Evolutionary conservation across 1,139 yeast genomes (phyloP), one percentile per base, ranked within the genome.

Genomic region (Candida tetrigidarum): DNA sequence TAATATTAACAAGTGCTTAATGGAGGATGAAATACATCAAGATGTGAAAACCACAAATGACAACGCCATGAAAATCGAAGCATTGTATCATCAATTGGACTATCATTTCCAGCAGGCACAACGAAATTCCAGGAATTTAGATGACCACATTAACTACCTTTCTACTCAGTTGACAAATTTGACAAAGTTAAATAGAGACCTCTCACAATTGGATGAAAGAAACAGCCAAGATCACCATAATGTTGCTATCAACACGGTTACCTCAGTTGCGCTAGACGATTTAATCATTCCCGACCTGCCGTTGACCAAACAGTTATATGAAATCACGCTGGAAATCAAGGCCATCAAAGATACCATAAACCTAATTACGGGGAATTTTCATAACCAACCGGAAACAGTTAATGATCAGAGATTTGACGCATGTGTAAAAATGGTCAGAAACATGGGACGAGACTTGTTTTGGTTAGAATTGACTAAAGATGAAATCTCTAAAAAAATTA

Each of bases 401-500:
- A 67, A 60, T 44, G 70, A 74, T 50, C 50, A 52, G 1, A 64
- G 58, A 10, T 49, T 86, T 38, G 85, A 80, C n/a, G 57, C 63
- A 7, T 84, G 86, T 56, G 71, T 84, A 49, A 72, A 75, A 59
- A 73, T 80, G 20, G 77, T 83, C 0, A 66, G 97, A 49, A 74
- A 76, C 25, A 66, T 88, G 26, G 92, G 95, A 0, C 71, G 97
- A 48, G 92, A 89, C 36, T 86, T 87, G 58, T 91, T 90, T 40
- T 74, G 80, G 79, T 55, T 72, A 15, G 77, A 74, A 51, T 52
- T 70, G 18, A 62, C 63, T 20, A 70, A 67, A 47, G 50, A 53
- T 29, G 74, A 71, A 53, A 68, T 74, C 10, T 63, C 66, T 0
- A 46, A 50, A 16, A 58, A 54, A 8, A 57, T 47, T 19, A 56